Conservation (phyloP, 2,329 filamentous ascomycete genomes). For the Chlorencoelia australis region DNA sequence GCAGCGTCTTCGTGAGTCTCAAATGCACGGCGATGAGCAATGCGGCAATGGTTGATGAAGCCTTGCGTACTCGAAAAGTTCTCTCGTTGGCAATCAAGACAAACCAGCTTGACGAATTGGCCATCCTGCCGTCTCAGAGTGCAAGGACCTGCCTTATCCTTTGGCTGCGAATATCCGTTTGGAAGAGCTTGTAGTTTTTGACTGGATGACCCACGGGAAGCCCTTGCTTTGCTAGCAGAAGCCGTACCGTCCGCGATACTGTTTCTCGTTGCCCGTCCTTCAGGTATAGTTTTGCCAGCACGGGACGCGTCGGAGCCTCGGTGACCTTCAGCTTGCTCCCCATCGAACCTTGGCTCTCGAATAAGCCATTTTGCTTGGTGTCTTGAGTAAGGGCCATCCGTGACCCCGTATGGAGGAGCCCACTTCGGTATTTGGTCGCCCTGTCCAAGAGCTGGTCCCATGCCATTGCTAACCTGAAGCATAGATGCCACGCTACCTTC, state of each 20-base stretch:
- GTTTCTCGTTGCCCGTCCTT: conserved; percentile 73
- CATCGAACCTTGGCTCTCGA: conserved; percentile 79
- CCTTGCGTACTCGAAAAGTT: conserved; percentile 95
- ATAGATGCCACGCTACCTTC: conserved; percentile 47
- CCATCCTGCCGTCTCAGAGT: conserved; percentile 80
- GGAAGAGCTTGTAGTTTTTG: conserved; percentile 61
- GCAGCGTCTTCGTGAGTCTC: conserved; percentile 95
- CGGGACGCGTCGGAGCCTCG: conserved; percentile 18
- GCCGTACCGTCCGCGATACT: conserved; percentile 49
- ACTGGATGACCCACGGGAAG: conserved; percentile 46
- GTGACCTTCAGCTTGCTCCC: conserved; percentile 37
- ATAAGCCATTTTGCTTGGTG: conserved; percentile 96
- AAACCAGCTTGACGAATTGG: conserved; percentile 80
- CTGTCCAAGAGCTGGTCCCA: conserved; percentile 56
- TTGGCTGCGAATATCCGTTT: conserved; percentile 60
- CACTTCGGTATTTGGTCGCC: conserved; percentile 61
- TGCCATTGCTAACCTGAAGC: conserved; percentile 63
- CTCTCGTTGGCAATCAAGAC: conserved; percentile 75
- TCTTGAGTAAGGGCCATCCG: conserved; percentile 83
- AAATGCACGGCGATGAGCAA: conserved; percentile 86
- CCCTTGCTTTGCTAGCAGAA: conserved; percentile 38
- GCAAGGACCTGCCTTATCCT: conserved; percentile 74
- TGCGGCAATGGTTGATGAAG: conserved; percentile 98
- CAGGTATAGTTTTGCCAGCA: conserved; percentile 37
- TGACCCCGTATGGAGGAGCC: conserved; percentile 82